A percentile compares a stretch with the other conserved stretches of the same genome.
phyloP scores from a whole-genome alignment of 208 protist genomes.

The Trypanosoma theileri region DNA sequence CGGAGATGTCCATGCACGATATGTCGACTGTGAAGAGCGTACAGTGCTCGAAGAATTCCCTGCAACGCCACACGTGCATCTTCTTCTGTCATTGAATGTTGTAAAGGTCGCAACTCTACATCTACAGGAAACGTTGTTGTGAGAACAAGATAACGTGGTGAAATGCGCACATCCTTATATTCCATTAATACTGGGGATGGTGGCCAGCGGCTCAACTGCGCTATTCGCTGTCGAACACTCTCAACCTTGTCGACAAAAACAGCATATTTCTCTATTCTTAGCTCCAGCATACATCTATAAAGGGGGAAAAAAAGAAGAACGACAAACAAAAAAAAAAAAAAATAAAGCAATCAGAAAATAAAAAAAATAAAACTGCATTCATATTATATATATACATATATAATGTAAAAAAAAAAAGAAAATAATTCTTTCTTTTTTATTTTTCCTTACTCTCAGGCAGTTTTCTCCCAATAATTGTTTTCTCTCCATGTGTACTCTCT shows the following conservation, averaged over 20 bases:
- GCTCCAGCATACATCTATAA: slow-evolving; percentile 20
- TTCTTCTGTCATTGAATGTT: slow-evolving; percentile 31
- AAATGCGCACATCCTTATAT: slow-evolving; percentile 35
- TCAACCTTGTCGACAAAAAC: slow-evolving; percentile 42
- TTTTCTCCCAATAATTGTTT: too few relatives aligned
- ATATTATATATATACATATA: too few relatives aligned
- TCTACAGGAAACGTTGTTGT: slow-evolving; percentile 7
- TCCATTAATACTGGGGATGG: slow-evolving; percentile 20
- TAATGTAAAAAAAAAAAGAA: not conserved
- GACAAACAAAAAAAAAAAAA: not conserved
- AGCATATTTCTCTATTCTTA: slow-evolving; percentile 39
- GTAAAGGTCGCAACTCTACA: slow-evolving; percentile 16
- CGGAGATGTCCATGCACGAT: slow-evolving; percentile 64
- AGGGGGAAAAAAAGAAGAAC: not conserved
- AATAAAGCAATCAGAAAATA: slow-evolving; percentile 2
- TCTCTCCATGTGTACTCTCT: too few relatives aligned
- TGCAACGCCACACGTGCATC: slow-evolving; percentile 39
- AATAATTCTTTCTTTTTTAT: not conserved
- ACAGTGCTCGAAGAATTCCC: slow-evolving; percentile 34
- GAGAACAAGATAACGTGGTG: slow-evolving; percentile 48
- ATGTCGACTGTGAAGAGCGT: slow-evolving; percentile 43
- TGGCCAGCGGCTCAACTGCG: slow-evolving; percentile 6
- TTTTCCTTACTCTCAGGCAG: not conserved
- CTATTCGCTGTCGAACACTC: slow-evolving; percentile 20
- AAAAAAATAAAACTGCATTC: slow-evolving; percentile 4